These are phyloP conservation scores for Hymenoscyphus fraxineus DNA, from an alignment of 2,329 filamentous ascomycete species.

Conservation along the genomic window DNA sequence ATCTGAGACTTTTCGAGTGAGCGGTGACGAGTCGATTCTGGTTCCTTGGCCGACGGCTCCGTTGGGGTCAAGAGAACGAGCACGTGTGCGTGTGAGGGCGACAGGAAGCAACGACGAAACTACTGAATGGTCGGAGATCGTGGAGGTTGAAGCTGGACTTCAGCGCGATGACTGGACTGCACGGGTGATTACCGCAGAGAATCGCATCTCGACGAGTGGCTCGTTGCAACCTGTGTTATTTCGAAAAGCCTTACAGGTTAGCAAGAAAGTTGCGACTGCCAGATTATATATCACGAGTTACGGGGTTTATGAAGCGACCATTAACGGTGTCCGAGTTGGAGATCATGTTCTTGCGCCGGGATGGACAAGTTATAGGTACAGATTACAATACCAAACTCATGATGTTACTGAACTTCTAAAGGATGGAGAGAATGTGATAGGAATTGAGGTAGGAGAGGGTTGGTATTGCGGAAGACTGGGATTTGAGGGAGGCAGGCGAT, in stretches of 20 bases:
- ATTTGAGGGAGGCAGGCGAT: slow-evolving; percentile 33
- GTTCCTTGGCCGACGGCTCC: slow-evolving; percentile 43
- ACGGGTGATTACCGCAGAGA: slow-evolving; percentile 26
- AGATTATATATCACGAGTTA: slow-evolving; percentile 37
- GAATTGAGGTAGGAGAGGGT: slow-evolving; percentile 44
- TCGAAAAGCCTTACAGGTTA: slow-evolving; percentile 33
- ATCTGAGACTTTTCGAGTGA: slow-evolving; percentile 11
- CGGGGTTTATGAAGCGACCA: slow-evolving; percentile 36
- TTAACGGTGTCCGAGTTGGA: slow-evolving; percentile 36
- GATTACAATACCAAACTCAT: slow-evolving; percentile 51
- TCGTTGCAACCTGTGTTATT: slow-evolving; percentile 36
- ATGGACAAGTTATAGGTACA: slow-evolving; percentile 44
- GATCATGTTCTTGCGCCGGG: slow-evolving; percentile 38
- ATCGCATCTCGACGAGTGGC: neutral
- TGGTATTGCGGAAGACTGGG: slow-evolving; percentile 45
- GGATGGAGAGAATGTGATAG: slow-evolving; percentile 39
- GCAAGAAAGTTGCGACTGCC: slow-evolving; percentile 20
- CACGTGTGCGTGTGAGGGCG: slow-evolving; percentile 31
- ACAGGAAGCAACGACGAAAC: slow-evolving; percentile 21
- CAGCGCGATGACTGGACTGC: slow-evolving; percentile 36
- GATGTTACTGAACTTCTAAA: slow-evolving; percentile 44
- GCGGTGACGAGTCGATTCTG: slow-evolving; percentile 36
- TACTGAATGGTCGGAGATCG: slow-evolving; percentile 33
- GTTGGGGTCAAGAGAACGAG: slow-evolving; percentile 31
- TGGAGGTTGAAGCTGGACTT: slow-evolving; percentile 36